These are phyloP conservation scores for Kockovaella imperatae DNA, from an alignment of 768 basidiomycete species.

Conservation along the genomic window DNA sequence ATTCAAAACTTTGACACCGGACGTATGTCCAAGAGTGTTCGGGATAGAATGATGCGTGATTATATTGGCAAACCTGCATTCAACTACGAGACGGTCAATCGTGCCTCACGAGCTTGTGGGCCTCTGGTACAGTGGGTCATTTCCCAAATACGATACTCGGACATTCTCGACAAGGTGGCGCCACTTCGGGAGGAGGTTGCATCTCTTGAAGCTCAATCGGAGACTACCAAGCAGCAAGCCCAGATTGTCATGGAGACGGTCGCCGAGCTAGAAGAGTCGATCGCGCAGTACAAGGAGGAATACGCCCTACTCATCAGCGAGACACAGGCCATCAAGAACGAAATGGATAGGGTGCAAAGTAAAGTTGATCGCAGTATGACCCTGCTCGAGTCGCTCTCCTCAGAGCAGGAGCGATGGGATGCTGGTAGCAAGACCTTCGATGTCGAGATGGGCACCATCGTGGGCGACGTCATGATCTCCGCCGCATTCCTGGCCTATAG, in stretches of 20 bases:
- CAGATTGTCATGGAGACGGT: conserved; percentile 84
- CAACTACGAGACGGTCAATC: conserved; percentile 91
- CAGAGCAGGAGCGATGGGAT: conserved; percentile 91
- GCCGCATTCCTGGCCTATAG: conserved; percentile 94
- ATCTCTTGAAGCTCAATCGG: conserved; percentile 83
- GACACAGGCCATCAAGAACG: conserved; percentile 89
- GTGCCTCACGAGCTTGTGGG: conserved; percentile 92
- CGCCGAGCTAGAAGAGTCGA: conserved; percentile 82
- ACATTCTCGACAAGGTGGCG: conserved; percentile 93
- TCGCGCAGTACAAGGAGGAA: conserved; percentile 89
- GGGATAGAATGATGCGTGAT: conserved; percentile 85
- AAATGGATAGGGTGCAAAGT: conserved; percentile 95
- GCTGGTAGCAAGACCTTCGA: conserved; percentile 90
- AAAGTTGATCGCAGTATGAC: conserved; percentile 97
- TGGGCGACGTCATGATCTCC: conserved; percentile 90
- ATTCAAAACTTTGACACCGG: conserved; percentile 94
- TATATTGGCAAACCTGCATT: conserved; percentile 83
- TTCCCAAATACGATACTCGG: conserved; percentile 93
- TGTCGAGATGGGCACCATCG: conserved; percentile 95
- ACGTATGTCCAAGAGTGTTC: conserved; percentile 80
- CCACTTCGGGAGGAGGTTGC: conserved; percentile 92
- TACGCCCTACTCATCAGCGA: conserved; percentile 94
- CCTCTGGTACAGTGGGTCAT: conserved; percentile 97
- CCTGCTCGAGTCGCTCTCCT: conserved; percentile 84
- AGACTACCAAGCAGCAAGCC: conserved; percentile 91